Evolutionary conservation across 805 yeast species (phyloP), one percentile per base, ranked within the genome.

Genomic region (Starmerella vitae): DNA sequence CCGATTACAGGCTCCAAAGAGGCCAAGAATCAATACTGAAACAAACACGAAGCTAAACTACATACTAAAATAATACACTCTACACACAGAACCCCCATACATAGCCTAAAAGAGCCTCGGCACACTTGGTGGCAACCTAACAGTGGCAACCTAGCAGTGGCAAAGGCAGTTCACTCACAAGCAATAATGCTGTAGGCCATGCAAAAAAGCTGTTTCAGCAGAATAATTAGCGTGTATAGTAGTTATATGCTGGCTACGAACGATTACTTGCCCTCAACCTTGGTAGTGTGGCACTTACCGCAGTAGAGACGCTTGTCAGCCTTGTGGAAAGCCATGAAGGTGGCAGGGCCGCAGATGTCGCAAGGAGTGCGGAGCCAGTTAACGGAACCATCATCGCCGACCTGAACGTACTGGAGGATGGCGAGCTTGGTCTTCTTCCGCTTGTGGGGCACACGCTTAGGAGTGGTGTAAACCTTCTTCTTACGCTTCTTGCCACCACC

Each of bases 391-490:
- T 91, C 98, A 66, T 79, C 82, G 70, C 85, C 94, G 62, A 91
- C 96, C 78, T 88, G 86, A 85, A 86, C 91, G 91, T 88, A 91
- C 66, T 93, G 85, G 69, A 91, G 81, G 68, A 91, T 96, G 70
- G 96, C 97, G 65, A 91, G 77, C 82, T 91, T 91, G 72, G 82
- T 83, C 78, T 88, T 91, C 83, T 82, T 91, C 81, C 84, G 95
- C 81, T 85, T 86, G 93, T 91, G 97, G 74, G 72, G 83, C 74
- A 91, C 83, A 81, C 86, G 93, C 86, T 91, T 91, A 76, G 98
- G 98, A 66, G 97, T 88, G 74, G 97, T 88, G 88, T 88, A 91
- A 67, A 85, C 96, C 93, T 88, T 88, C 95, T 91, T 91, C 91
- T 91, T 91, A 79, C 94, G 88, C 91, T 91, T 91, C 83, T 86